Percentiles rank a stretch among this genome's conserved stretches.
These are phyloP conservation scores for Corallochytrium limacisporum DNA, from an alignment of 78 protist species.

Conservation along the genomic window DNA sequence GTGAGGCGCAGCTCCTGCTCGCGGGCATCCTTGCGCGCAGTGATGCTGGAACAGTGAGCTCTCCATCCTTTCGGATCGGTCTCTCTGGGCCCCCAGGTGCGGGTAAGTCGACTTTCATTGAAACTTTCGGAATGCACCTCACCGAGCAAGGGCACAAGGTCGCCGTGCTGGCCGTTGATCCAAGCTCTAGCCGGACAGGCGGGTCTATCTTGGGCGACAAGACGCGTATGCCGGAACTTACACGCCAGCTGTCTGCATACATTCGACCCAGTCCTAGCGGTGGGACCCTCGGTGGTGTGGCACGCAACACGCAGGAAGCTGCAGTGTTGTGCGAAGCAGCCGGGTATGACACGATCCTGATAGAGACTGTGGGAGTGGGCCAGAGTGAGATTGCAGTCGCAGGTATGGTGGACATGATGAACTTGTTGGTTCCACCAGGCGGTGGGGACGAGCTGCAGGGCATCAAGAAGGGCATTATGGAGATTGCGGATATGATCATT, in stretches of 20 bases:
- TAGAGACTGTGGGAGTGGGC: constrained; percentile 98
- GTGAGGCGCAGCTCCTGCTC: background rate
- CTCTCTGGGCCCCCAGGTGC: constrained; percentile 92
- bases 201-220: constrained; percentile 91
- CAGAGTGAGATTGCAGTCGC: constrained; percentile 77
- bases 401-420: constrained; percentile 70
- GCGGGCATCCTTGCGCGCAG: background rate
- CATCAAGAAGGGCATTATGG: constrained; percentile 86
- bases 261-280: constrained; percentile 78
- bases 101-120: constrained; percentile 92
- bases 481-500: constrained; percentile 71
- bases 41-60: background rate
- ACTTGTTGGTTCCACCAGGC: constrained; percentile 83
- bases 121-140: constrained; percentile 64
- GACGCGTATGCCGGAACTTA: constrained; percentile 82
- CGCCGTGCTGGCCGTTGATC: constrained; percentile 88
- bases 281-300: constrained; percentile 68
- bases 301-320: constrained; percentile 65
- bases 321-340: constrained; percentile 72
- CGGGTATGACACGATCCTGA: constrained; percentile 64
- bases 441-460: constrained; percentile 95
- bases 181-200: constrained; percentile 65
- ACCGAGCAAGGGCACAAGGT: constrained; percentile 17
- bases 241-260: constrained; percentile 57
- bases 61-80: constrained; percentile 55